Evolutionary conservation across 1,139 yeast genomes (phyloP), one percentile per base, ranked within the genome.

Genomic region (Yamadazyma blattariae): DNA sequence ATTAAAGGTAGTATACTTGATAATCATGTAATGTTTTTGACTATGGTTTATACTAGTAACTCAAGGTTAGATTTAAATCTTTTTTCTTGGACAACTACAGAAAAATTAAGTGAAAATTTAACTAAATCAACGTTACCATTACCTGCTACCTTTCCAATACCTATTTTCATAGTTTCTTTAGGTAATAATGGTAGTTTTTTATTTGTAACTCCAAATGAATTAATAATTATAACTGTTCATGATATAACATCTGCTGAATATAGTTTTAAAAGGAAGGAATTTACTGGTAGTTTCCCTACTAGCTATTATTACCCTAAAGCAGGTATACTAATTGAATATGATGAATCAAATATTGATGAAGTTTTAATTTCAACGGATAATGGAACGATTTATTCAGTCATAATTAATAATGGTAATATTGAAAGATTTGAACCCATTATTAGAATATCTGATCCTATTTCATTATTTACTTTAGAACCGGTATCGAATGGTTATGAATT

Each of bases 181-280:
- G 50, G 56, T 9, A 50, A 51, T 8, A 56, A 54, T 33, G 50
- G 56, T n/a, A 54, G 64, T 14, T 69, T 67, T 38, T 47, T 69
- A 19, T 64, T 66, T 43, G 65, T 69, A 2, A 47, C 52, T 6
- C 51, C 53, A 5, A 42, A 51, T 5, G 58, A 54, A 25, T 35
- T 68, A 4, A 47, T 56, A 4, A 46, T 64, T 1, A 50, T 74
- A 5, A 55, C 73, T 7, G 55, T 70, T 9, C 73, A 69, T 48
- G 65, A 68, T 34, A 67, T 74, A 5, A 48, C 68, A n/a, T 70
- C 77, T 2, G 79, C 73, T 1, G 70, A 68, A 32, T 66, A 66
- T 39, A 51, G 57, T 28, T 72, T 71, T 41, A 37, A 45, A 3
- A 41, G 50, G 2, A 37, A 37, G 11, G 35, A 34, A 2, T 41